Conservation (phyloP, 2,329 filamentous ascomycete genomes). For the Aspergillus proliferans region DNA sequence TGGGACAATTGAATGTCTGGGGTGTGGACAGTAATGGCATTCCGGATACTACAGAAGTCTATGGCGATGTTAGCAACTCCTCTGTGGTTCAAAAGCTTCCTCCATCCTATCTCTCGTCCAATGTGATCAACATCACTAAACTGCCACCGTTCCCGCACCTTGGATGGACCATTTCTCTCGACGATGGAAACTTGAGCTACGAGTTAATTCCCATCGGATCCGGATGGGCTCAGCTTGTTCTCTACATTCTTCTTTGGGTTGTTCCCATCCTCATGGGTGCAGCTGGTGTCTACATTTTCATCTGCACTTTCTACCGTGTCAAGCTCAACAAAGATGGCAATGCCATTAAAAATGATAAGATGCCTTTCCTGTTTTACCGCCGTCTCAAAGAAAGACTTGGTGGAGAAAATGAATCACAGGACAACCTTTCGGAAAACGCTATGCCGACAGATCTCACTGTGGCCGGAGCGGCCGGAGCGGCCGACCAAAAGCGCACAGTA, state of each 20-base stretch:
- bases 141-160: slow-evolving; percentile 50
- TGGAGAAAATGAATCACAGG: slow-evolving; percentile 19
- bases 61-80: slow-evolving; percentile 57
- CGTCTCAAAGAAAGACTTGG: slow-evolving; percentile 30
- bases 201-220: slow-evolving; percentile 50
- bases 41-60: slow-evolving; percentile 54
- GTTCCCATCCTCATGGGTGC: slow-evolving; percentile 48
- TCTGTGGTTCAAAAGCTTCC: slow-evolving; percentile 56
- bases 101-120: slow-evolving; percentile 50
- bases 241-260: slow-evolving; percentile 51
- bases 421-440: slow-evolving; percentile 26
- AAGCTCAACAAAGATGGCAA: slow-evolving; percentile 55
- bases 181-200: slow-evolving; percentile 51
- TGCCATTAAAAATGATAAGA: slow-evolving; percentile 44
- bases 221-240: slow-evolving; percentile 46
- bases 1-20: slow-evolving; percentile 60
- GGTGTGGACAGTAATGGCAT: slow-evolving; percentile 58
- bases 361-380: slow-evolving; percentile 31
- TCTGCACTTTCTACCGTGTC: slow-evolving; percentile 57
- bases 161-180: slow-evolving; percentile 50
- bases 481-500: slow-evolving; percentile 42
- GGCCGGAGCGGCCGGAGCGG: slow-evolving; percentile 28
- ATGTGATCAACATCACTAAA: slow-evolving; percentile 55
- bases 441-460: slow-evolving; percentile 31
- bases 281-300: slow-evolving; percentile 51